phyloP scores from a whole-genome alignment of 208 protist genomes.

The Strigomonas culicis region DNA sequence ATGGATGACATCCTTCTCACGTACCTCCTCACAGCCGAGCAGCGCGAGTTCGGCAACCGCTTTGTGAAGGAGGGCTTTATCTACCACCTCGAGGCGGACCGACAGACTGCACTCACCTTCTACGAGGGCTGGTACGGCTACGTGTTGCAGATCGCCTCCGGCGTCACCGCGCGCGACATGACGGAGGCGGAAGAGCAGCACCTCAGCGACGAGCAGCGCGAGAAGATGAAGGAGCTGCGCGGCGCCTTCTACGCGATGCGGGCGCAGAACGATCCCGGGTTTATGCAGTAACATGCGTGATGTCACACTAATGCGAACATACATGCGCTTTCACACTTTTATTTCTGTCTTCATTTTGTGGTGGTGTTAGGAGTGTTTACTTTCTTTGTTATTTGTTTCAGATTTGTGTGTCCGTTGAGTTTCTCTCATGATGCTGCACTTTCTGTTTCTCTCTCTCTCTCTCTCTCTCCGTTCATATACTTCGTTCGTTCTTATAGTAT shows the following conservation, averaged over 20 bases:
- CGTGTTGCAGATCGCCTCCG: constrained; percentile 68
- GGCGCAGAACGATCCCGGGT: constrained; percentile 19
- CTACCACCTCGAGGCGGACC: constrained; percentile 68
- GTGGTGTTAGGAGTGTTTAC: neutral
- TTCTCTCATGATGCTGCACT: neutral
- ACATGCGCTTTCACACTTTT: neutral
- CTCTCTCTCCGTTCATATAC: constrained; percentile 7
- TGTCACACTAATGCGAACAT: too few species aligned
- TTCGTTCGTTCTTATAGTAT: neutral
- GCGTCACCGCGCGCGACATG: constrained; percentile 66
- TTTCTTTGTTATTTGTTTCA: neutral
- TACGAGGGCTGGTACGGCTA: constrained; percentile 88
- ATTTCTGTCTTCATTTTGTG: constrained; percentile 1
- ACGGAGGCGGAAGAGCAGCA: constrained; percentile 63
- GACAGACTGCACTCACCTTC: constrained; percentile 56
- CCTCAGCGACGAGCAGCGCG: constrained; percentile 77
- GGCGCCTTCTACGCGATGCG: constrained; percentile 35
- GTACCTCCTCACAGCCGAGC: constrained; percentile 58
- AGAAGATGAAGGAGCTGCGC: constrained; percentile 60
- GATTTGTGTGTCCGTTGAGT: neutral
- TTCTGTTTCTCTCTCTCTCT: constrained; percentile 11
- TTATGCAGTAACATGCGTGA: constrained; percentile 26
- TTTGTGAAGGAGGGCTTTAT: constrained; percentile 82
- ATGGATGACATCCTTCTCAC: constrained; percentile 38
- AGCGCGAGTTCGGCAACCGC: constrained; percentile 81